These are phyloP conservation scores for Capsella bursapastoris DNA, from an alignment of 345 rosid genomes.

Conservation along the genomic window DNA sequence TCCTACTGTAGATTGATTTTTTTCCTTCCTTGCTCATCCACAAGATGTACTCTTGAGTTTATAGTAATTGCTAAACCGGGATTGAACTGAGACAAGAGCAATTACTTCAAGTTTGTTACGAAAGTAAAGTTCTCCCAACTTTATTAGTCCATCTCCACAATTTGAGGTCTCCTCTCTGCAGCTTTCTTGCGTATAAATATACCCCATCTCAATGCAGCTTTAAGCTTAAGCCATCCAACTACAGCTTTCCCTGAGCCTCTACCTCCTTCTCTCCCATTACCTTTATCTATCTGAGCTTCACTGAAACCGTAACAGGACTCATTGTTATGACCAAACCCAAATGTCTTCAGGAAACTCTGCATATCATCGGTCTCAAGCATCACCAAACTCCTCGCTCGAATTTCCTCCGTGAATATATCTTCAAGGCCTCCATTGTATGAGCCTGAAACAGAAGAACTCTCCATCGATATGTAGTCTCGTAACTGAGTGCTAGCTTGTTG, in stretches of 20 bases:
- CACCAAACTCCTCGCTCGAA: slow-evolving; percentile 73
- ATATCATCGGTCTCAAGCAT: slow-evolving; percentile 83
- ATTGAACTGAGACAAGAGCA: not conserved
- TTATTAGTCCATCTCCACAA: slow-evolving; percentile 38
- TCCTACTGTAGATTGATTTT: not conserved
- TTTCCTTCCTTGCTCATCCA: slow-evolving; percentile 19
- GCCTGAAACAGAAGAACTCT: slow-evolving; percentile 44
- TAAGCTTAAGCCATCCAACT: slow-evolving; percentile 88
- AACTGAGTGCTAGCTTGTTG: slow-evolving; percentile 43
- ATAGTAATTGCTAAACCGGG: not conserved
- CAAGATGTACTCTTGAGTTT: slow-evolving; percentile 14
- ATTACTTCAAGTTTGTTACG: no score
- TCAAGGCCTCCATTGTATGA: slow-evolving; percentile 58
- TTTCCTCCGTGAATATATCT: slow-evolving; percentile 66
- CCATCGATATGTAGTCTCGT: slow-evolving; percentile 46
- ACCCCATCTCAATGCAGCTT: slow-evolving; percentile 90
- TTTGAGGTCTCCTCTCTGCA: slow-evolving; percentile 33
- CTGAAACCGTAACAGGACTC: slow-evolving; percentile 58
- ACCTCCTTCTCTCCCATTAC: slow-evolving; percentile 43
- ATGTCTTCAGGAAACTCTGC: slow-evolving; percentile 75
- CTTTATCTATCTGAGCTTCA: slow-evolving; percentile 50
- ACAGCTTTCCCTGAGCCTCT: slow-evolving; percentile 84
- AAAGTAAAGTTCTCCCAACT: not conserved
- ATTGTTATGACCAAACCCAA: slow-evolving; percentile 53
- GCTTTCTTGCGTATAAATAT: slow-evolving; percentile 75